These are phyloP conservation scores for Cercospora beticola DNA, from an alignment of 2,329 filamentous ascomycete species.

Conservation along the genomic window DNA sequence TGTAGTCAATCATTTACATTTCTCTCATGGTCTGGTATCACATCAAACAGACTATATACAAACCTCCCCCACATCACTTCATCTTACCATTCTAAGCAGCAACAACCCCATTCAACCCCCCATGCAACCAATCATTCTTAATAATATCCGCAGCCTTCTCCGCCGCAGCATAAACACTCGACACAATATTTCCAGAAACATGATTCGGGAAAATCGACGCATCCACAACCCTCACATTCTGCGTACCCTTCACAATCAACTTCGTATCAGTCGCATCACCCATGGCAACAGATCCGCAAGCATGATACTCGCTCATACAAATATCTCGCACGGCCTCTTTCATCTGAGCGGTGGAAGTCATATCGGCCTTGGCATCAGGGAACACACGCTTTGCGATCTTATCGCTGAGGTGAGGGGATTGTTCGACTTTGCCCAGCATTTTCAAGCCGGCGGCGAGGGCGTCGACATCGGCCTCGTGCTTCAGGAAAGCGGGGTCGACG, in stretches of 20 bases:
- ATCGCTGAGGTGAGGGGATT: constrained; percentile 43
- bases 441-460: constrained; percentile 35
- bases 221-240: constrained; percentile 42
- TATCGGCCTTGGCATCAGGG: constrained; percentile 32
- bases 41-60: neutral
- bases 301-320: constrained; percentile 41
- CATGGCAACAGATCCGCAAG: constrained; percentile 43
- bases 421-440: constrained; percentile 46
- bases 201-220: constrained; percentile 37
- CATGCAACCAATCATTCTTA: constrained; percentile 33
- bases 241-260: constrained; percentile 41
- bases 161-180: constrained; percentile 35
- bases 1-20: neutral
- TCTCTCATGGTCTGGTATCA: neutral
- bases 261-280: constrained; percentile 43
- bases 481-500: constrained; percentile 34
- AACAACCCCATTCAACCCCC: constrained; percentile 14
- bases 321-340: constrained; percentile 29
- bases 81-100: neutral
- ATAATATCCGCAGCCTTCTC: constrained; percentile 38
- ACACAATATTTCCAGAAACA: constrained; percentile 33
- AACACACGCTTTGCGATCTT: constrained; percentile 42
- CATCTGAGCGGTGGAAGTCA: constrained; percentile 30
- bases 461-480: constrained; percentile 51
- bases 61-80: too few species aligned